Base-by-base conservation (phyloP, 192 early-diverging fungal species). In the Dissophora ornata region DNA sequence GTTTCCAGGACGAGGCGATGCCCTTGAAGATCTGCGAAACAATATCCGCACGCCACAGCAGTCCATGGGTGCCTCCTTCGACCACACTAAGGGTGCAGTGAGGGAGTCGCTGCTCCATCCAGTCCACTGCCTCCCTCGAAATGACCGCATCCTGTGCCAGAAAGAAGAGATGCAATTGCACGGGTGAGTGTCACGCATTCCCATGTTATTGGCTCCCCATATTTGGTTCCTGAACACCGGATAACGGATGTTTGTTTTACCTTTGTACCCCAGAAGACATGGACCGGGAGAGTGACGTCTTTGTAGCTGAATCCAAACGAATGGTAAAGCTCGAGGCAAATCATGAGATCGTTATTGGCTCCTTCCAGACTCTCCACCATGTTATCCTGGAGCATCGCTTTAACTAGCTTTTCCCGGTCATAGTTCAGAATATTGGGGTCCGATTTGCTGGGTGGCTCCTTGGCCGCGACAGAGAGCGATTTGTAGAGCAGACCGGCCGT, bases 211-310 rank as follows among this genome's bases (percentile, higher is more conserved):
- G n/a, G n/a, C n/a, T n/a, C n/a, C n/a, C n/a, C n/a, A n/a, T n/a
- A n/a, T n/a, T n/a, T n/a, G n/a, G n/a, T n/a, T n/a, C n/a, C n/a
- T n/a, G n/a, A n/a, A n/a, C n/a, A n/a, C n/a, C n/a, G n/a, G n/a
- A n/a, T n/a, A n/a, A n/a, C n/a, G n/a, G n/a, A n/a, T n/a, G n/a
- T n/a, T n/a, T n/a, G 4, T 63, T 55, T 56, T 70, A 78, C 80
- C 55, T 81, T 81, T 26, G 80, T 81, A 22, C 80, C 80, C 68
- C 74, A 77, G 52, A 81, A 81, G 24, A 81, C 80, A 68, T 81
- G 80, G 0, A 81, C 80, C 3, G 80, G 73, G 22, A 71, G 63
- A 19, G 73, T 74, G 34, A 81, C 80, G 71, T 81, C 80, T 24
- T 69, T 71, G 49, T 81, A 81, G 11, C 71, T 78, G 60, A 81